These are phyloP conservation scores for Evansstolkia leycettana DNA, from an alignment of 495 filamentous ascomycete species.

Conservation along the genomic window DNA sequence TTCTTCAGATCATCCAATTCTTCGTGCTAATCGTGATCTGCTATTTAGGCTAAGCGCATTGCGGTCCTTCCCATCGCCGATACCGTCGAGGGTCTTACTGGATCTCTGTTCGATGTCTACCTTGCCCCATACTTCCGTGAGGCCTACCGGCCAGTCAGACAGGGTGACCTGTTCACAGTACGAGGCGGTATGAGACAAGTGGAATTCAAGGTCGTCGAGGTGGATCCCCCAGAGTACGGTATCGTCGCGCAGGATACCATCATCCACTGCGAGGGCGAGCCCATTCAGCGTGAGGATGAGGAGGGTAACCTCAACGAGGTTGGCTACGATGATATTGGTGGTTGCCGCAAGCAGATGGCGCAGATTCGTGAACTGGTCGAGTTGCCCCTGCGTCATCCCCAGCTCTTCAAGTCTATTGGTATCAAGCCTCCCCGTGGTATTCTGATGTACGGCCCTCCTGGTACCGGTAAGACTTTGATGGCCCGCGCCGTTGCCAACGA, in stretches of 20 bases:
- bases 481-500: conserved; percentile 97
- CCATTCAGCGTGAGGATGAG: conserved; percentile 96
- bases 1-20: not conserved
- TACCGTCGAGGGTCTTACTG: conserved; percentile 93
- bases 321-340: conserved; percentile 98
- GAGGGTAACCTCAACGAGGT: conserved; percentile 98
- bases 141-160: conserved; percentile 90
- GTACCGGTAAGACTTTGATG: conserved; percentile 99
- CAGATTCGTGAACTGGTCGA: conserved; percentile 98
- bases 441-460: conserved; percentile 90
- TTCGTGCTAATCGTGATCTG: conserved; percentile 4
- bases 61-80: conserved; percentile 97
- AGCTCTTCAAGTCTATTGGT: conserved; percentile 99
- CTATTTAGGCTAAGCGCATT: conserved; percentile 83
- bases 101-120: conserved; percentile 97
- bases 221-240: conserved; percentile 94
- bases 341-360: conserved; percentile 98
- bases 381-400: conserved; percentile 88
- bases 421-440: conserved; percentile 99
- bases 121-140: conserved; percentile 99
- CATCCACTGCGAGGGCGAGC: conserved; percentile 97
- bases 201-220: conserved; percentile 98
- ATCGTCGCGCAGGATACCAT: conserved; percentile 98
- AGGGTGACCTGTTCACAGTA: conserved; percentile 94
- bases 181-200: conserved; percentile 97